Percentiles rank a stretch among this genome's conserved stretches.
phyloP scores from a whole-genome alignment of 2,329 filamentous ascomycete species.

The Aureobasidium lini region DNA sequence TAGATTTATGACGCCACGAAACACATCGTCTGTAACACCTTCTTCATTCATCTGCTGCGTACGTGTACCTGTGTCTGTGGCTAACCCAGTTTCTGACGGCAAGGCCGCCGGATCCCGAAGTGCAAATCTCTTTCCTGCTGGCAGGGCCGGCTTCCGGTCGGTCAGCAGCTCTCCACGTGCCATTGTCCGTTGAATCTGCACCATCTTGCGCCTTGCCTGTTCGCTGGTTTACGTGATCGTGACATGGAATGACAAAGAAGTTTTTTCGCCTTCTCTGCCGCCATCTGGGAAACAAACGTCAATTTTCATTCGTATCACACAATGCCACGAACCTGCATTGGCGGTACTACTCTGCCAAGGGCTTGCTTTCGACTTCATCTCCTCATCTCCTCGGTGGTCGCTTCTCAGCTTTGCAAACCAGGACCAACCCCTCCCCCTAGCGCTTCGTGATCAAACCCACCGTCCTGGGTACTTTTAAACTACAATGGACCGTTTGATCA shows the following conservation, averaged over 20 bases:
- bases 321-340: neutral
- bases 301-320: slow-evolving; percentile 1
- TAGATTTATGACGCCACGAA: slow-evolving; percentile 1
- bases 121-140: neutral
- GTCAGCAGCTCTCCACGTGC: slow-evolving; percentile 5
- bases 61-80: neutral
- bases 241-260: neutral
- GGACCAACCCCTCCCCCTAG: neutral
- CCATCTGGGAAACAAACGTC: neutral
- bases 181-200: neutral
- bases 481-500: neutral
- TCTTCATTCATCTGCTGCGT: neutral
- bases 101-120: neutral
- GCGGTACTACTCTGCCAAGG: slow-evolving; percentile 3
- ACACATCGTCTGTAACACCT: slow-evolving; percentile 2
- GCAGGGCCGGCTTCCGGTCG: neutral
- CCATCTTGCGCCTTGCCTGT: neutral
- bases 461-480: slow-evolving; percentile 2
- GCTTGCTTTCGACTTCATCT: neutral
- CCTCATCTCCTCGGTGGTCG: slow-evolving; percentile 4
- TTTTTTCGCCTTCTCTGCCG: neutral
- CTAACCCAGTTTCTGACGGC: neutral
- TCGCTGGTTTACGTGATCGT: neutral
- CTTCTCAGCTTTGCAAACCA: neutral
- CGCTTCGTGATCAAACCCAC: slow-evolving; percentile 3